These are phyloP conservation scores for Anthostomella pinea DNA, from an alignment of 2,329 filamentous ascomycete species.

Conservation along the genomic window DNA sequence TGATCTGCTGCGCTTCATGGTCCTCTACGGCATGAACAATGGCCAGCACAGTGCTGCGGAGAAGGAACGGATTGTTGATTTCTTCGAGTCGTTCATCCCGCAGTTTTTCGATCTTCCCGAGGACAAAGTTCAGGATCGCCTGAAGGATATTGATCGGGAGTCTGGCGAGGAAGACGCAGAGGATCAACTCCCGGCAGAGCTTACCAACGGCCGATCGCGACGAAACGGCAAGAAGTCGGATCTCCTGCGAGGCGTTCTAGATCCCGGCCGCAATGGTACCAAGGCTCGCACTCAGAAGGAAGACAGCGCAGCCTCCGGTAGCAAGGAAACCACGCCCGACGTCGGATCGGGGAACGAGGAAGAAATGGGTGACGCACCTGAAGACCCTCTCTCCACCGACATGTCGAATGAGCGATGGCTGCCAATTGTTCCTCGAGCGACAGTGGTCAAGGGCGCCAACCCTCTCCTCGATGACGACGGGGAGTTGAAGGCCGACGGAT, in stretches of 20 bases:
- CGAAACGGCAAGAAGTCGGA: conserved; percentile 76
- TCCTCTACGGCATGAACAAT: conserved; percentile 64
- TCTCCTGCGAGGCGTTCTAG: conserved; percentile 81
- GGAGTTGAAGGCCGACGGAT: conserved; percentile 72
- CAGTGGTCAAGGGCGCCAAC: conserved; percentile 53
- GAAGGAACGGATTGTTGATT: conserved; percentile 70
- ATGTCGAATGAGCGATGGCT: conserved; percentile 64
- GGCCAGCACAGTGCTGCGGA: conserved; percentile 70
- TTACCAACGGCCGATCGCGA: conserved; percentile 64
- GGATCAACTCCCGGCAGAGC: conserved; percentile 67
- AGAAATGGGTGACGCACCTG: conserved; percentile 62
- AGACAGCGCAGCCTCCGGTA: conserved; percentile 72
- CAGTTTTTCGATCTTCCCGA: conserved; percentile 74
- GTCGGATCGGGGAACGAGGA: conserved; percentile 74
- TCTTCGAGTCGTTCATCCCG: conserved; percentile 73
- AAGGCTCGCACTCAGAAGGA: conserved; percentile 72
- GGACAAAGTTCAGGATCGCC: conserved; percentile 63
- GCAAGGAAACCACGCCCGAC: conserved; percentile 87
- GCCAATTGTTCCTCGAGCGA: conserved; percentile 56
- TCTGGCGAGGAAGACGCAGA: conserved; percentile 77
- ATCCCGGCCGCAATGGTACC: conserved; percentile 70
- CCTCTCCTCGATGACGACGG: conserved; percentile 56
- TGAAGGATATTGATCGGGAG: conserved; percentile 66
- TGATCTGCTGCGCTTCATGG: conserved; percentile 60
- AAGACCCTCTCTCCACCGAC: conserved; percentile 60